phyloP scores from a whole-genome alignment of 257 asterid species.

The Striga asiatica region DNA sequence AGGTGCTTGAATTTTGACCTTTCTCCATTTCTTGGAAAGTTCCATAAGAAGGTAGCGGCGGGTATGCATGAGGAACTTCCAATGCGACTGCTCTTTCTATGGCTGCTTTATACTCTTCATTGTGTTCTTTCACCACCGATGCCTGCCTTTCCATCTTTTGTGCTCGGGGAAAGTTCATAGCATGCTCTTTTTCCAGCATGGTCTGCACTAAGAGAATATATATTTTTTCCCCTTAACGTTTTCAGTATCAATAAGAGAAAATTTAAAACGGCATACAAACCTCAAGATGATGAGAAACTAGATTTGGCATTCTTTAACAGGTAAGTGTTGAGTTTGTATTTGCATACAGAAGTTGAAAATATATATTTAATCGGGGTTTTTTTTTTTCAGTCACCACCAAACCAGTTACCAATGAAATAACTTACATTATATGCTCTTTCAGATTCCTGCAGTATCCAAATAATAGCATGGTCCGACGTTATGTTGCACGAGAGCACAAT shows the following conservation, averaged over 20 bases:
- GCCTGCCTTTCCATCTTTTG: slow-evolving; percentile 77
- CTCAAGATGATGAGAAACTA: not conserved
- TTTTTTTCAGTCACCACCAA: not conserved
- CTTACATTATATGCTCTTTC: slow-evolving; percentile 67
- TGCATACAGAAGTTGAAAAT: no score
- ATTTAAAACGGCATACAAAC: not conserved
- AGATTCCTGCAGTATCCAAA: slow-evolving; percentile 68
- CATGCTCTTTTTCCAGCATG: slow-evolving; percentile 51
- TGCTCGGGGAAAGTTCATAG: slow-evolving; percentile 52
- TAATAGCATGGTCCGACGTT: slow-evolving; percentile 76
- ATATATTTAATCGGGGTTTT: no score
- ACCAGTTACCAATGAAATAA: slow-evolving; percentile 17
- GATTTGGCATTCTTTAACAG: no score
- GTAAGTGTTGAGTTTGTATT: no score
- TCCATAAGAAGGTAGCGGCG: slow-evolving; percentile 82
- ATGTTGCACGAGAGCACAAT: slow-evolving; percentile 80
- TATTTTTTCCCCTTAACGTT: not conserved
- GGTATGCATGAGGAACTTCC: slow-evolving; percentile 58
- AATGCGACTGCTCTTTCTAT: slow-evolving; percentile 68
- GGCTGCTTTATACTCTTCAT: slow-evolving; percentile 71
- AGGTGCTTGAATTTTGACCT: slow-evolving; percentile 38
- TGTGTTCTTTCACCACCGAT: slow-evolving; percentile 63
- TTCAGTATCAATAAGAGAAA: not conserved
- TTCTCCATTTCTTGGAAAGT: slow-evolving; percentile 49
- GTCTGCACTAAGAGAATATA: slow-evolving; percentile 36